Percentiles rank a stretch among this genome's conserved stretches.
Conservation (phyloP, 2,329 filamentous ascomycete genomes). For the Pseudogymnoascus sp. region DNA sequence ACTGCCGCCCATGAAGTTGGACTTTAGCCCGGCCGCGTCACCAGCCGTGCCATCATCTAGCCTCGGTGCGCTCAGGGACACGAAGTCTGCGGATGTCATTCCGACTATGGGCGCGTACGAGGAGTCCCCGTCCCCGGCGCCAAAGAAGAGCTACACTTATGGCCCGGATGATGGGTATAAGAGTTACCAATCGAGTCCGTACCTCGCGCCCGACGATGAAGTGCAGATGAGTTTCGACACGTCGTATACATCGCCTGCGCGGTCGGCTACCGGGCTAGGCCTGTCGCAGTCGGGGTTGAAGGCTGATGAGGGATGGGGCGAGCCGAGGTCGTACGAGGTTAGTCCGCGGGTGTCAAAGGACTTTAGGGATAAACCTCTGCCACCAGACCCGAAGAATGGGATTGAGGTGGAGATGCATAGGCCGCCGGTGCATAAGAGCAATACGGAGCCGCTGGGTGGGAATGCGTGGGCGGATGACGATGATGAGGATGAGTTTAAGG, state of each 20-base stretch:
- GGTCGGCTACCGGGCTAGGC: not conserved
- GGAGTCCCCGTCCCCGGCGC: constrained; percentile 7
- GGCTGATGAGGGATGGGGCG: not conserved
- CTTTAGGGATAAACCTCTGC: constrained; percentile 19
- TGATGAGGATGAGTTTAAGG: constrained; percentile 62
- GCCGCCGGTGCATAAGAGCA: constrained; percentile 19
- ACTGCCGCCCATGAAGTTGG: constrained; percentile 80
- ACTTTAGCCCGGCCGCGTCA: constrained; percentile 31
- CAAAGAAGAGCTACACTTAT: constrained; percentile 11
- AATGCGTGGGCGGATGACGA: constrained; percentile 66
- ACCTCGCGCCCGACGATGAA: constrained; percentile 36
- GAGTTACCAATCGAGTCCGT: constrained; percentile 4
- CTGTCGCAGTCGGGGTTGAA: not conserved
- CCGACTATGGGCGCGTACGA: constrained; percentile 5
- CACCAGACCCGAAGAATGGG: constrained; percentile 11
- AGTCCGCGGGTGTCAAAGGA: constrained; percentile 8
- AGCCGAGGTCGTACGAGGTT: not conserved
- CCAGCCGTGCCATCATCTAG: constrained; percentile 13
- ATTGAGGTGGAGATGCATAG: constrained; percentile 19
- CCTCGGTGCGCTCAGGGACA: not conserved
- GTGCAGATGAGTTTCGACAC: constrained; percentile 68
- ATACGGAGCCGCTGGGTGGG: constrained; percentile 23
- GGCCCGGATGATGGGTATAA: constrained; percentile 10
- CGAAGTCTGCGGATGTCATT: constrained; percentile 15
- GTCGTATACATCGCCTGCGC: constrained; percentile 39